Conservation (phyloP, 345 rosid genomes). For the Combretum micranthum region DNA sequence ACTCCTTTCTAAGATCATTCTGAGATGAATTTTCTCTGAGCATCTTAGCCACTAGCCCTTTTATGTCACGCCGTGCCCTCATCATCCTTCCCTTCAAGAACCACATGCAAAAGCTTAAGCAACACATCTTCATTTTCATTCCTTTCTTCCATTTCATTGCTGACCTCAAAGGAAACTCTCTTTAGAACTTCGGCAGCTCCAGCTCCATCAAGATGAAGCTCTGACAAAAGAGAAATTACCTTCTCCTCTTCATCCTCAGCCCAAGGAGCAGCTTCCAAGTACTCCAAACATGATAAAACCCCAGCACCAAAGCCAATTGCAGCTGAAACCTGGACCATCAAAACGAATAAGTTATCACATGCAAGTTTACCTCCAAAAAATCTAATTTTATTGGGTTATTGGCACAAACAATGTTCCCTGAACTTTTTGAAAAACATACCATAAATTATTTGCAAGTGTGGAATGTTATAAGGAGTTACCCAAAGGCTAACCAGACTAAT, state of each 20-base stretch:
- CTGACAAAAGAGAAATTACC: conserved; percentile 74
- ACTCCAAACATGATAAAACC: conserved; percentile 87
- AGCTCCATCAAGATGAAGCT: conserved; percentile 81
- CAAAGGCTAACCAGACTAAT: too few relatives aligned
- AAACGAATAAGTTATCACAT: conserved; percentile 12
- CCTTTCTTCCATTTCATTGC: conserved; percentile 39
- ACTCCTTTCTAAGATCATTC: conserved; percentile 82
- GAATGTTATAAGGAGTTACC: too few relatives aligned
- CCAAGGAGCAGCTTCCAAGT: conserved; percentile 99
- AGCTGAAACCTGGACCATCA: conserved; percentile 65
- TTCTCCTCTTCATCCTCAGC: conserved; percentile 97
- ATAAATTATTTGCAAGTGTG: too few relatives aligned
- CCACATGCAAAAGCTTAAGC: conserved; percentile 77
- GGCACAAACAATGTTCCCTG: too few relatives aligned
- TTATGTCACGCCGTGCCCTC: conserved; percentile 98
- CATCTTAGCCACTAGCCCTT: conserved; percentile 86
- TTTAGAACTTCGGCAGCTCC: conserved; percentile 93
- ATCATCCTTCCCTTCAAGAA: conserved; percentile 96
- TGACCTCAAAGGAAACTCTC: conserved; percentile 75
- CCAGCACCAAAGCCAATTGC: conserved; percentile 99
- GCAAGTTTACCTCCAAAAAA: too few relatives aligned
- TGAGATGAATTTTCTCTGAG: conserved; percentile 93
- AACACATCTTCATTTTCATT: conserved; percentile 69
- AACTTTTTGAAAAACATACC: too few relatives aligned
- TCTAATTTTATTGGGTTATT: too few relatives aligned